phyloP scores from a whole-genome alignment of 805 yeast genomes.

The Ogataea paraovalis region DNA sequence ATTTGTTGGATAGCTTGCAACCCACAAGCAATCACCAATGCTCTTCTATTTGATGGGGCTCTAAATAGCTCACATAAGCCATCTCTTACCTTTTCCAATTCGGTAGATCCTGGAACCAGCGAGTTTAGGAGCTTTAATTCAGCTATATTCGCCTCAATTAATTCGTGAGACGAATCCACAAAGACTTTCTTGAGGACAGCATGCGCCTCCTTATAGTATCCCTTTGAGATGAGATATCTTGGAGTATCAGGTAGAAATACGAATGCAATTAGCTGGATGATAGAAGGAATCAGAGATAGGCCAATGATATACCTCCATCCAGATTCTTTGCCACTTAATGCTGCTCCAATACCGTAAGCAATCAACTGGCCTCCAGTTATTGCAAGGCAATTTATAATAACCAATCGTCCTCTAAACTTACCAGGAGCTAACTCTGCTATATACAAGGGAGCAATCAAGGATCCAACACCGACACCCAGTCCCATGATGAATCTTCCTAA shows the following conservation, averaged over 20 bases:
- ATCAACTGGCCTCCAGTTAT: conserved; percentile 94
- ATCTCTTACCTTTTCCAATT: conserved; percentile 50
- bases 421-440: conserved; percentile 92
- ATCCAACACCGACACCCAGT: conserved; percentile 93
- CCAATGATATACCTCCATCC: conserved; percentile 97
- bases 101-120: conserved; percentile 43
- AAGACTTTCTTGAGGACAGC: conserved; percentile 63
- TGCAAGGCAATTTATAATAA: conserved; percentile 82
- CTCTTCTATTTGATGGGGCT: conserved; percentile 79
- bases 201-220: conserved; percentile 60
- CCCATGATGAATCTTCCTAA: conserved; percentile 92
- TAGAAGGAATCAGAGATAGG: conserved; percentile 83
- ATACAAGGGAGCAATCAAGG: conserved; percentile 90
- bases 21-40: conserved; percentile 86
- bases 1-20: conserved; percentile 95
- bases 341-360: conserved; percentile 93
- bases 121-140: conserved; percentile 54
- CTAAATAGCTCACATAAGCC: conserved; percentile 61
- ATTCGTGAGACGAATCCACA: conserved; percentile 54
- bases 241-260: conserved; percentile 94
- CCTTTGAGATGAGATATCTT: conserved; percentile 75
- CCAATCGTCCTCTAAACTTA: conserved; percentile 84
- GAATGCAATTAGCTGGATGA: conserved; percentile 69
- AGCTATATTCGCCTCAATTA: conserved; percentile 61
- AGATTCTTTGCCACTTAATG: conserved; percentile 61